These are phyloP conservation scores for Chrysoporthe puriensis DNA, from an alignment of 2,329 filamentous ascomycete species.

Conservation along the genomic window DNA sequence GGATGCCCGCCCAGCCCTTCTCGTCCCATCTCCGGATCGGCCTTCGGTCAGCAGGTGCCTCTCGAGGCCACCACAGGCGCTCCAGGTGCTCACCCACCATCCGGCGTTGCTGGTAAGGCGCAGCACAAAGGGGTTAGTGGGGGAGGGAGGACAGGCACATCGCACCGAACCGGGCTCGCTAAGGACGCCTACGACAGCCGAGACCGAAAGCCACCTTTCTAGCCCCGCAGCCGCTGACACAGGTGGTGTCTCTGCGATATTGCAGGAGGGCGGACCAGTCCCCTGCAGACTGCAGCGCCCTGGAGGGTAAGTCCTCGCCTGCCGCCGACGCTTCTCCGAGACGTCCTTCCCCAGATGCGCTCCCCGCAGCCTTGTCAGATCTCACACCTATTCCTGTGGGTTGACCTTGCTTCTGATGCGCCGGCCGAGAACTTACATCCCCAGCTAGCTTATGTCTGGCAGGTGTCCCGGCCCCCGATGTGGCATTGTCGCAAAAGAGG, in stretches of 20 bases:
- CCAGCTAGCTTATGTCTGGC: too few species aligned
- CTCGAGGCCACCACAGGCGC: not conserved
- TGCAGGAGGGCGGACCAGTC: not conserved
- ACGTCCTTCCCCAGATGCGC: not conserved
- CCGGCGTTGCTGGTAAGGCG: not conserved
- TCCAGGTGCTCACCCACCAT: not conserved
- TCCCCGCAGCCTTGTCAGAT: not conserved
- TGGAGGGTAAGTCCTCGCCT: not conserved
- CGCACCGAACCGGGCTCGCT: not conserved
- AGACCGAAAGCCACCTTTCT: not conserved
- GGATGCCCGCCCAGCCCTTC: conserved; percentile 4
- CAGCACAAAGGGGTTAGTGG: not conserved
- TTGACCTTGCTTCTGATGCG: too few species aligned
- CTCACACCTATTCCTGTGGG: not conserved
- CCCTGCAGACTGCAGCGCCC: conserved; percentile 5
- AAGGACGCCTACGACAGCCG: not conserved
- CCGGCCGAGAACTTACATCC: too few species aligned
- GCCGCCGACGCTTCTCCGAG: not conserved
- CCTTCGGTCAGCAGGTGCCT: not conserved
- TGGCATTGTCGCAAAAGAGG: too few species aligned
- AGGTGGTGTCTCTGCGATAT: not conserved
- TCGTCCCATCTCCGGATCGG: not conserved
- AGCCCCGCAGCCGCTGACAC: not conserved
- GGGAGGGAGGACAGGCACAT: not conserved
- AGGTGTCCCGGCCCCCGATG: too few species aligned